Percentiles rank a stretch among this genome's conserved stretches.
Conservation (phyloP, 208 protist species). For the Leishmania amazonensis region DNA sequence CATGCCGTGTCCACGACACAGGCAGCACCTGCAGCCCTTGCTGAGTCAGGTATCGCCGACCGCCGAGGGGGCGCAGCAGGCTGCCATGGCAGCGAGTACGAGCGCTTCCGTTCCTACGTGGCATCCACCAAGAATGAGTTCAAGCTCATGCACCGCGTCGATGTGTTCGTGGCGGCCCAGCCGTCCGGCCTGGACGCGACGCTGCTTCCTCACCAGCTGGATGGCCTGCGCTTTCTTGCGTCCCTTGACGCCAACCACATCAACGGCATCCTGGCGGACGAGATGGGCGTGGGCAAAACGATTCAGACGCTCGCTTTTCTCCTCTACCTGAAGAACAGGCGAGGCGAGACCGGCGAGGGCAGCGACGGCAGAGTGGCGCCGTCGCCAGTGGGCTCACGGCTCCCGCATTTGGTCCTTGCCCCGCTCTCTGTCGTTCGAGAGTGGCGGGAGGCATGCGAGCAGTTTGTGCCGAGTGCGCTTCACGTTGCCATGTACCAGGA, state of each 20-base stretch:
- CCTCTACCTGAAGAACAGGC: constrained; percentile 45
- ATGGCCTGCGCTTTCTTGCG: constrained; percentile 95
- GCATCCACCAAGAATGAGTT: constrained; percentile 48
- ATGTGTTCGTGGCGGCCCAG: constrained; percentile 40
- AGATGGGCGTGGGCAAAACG: constrained; percentile 97
- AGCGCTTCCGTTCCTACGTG: constrained; percentile 61
- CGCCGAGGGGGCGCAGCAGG: background rate
- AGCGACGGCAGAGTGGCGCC: background rate
- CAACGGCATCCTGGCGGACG: constrained; percentile 97
- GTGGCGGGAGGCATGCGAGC: constrained; percentile 93
- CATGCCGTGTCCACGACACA: background rate
- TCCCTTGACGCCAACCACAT: constrained; percentile 80
- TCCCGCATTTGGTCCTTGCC: constrained; percentile 92
- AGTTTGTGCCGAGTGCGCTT: constrained; percentile 78
- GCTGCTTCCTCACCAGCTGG: constrained; percentile 96
- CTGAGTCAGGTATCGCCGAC: background rate
- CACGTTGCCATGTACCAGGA: constrained; percentile 38
- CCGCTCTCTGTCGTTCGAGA: constrained; percentile 89
- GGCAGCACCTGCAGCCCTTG: background rate
- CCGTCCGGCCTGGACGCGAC: constrained; percentile 47
- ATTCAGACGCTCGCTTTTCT: constrained; percentile 92
- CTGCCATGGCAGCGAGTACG: constrained; percentile 18
- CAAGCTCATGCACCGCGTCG: constrained; percentile 49
- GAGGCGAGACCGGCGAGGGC: background rate
- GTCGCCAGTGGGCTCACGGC: background rate